Conservation (phyloP, 192 early-diverging fungal genomes). For the Geranomyces michiganensis region DNA sequence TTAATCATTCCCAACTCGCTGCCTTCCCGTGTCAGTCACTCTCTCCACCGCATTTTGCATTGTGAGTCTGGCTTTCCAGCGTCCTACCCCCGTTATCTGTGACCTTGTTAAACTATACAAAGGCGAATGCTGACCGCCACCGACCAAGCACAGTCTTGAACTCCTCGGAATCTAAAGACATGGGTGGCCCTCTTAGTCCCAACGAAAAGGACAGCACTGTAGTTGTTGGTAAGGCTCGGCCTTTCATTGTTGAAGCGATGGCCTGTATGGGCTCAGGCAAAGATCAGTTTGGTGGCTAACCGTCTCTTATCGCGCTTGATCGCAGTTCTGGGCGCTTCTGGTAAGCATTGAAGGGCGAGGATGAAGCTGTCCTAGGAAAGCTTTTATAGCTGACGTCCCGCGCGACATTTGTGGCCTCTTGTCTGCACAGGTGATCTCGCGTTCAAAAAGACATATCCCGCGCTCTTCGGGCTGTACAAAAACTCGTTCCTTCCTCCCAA, state of each 20-base stretch:
- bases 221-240: constrained; percentile 26
- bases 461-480: constrained; percentile 90
- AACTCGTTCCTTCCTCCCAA: constrained; percentile 78
- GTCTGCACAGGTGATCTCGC: constrained; percentile 81
- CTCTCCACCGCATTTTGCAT: no score
- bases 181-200: constrained; percentile 33
- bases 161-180: background rate
- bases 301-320: background rate
- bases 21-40: no score
- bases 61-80: no score
- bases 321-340: constrained; percentile 42
- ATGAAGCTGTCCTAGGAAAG: background rate
- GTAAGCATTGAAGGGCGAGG: background rate
- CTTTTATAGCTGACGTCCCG: background rate
- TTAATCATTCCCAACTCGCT: no score
- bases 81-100: no score
- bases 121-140: no score
- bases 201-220: constrained; percentile 37
- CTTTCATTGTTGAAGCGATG: background rate
- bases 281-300: no score
- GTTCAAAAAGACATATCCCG: constrained; percentile 98
- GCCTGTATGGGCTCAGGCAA: background rate
- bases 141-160: no score
- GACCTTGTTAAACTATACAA: no score
- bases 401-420: background rate